A percentile compares a stretch with the other conserved stretches of the same genome.
Evolutionary conservation across 1,139 yeast genomes (phyloP).

Genomic region (Scheffersomyces quercinus): DNA sequence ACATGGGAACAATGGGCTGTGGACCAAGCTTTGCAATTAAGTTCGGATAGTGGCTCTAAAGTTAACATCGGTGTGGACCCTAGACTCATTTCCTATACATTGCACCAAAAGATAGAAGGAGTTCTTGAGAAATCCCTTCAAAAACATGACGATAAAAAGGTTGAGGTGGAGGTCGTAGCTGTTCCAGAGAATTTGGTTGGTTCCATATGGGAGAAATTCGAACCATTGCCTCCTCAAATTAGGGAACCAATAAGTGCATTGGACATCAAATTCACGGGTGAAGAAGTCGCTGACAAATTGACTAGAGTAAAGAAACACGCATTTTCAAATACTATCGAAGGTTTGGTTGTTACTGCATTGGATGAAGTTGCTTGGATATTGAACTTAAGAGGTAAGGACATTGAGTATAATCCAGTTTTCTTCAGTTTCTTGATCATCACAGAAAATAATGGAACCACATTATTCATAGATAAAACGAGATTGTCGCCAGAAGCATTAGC

Average conservation of each 20-base stretch:
- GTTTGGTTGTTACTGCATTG: conserved; percentile 66
- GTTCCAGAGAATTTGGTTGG: conserved; percentile 73
- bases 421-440: conserved; percentile 73
- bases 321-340: conserved; percentile 39
- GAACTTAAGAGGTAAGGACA: conserved; percentile 83
- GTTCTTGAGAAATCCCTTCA: conserved; percentile 22
- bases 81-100: conserved; percentile 57
- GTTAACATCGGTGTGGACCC: conserved; percentile 57
- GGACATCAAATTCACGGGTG: conserved; percentile 50
- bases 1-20: conserved; percentile 91
- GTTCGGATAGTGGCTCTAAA: conserved; percentile 44
- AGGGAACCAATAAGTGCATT: conserved; percentile 47
- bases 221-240: conserved; percentile 48
- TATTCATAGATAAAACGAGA: conserved; percentile 56
- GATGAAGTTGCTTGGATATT: conserved; percentile 95
- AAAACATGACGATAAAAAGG: conserved; percentile 22
- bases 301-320: conserved; percentile 45
- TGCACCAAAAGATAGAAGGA: conserved; percentile 26
- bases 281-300: conserved; percentile 45
- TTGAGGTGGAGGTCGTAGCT: conserved; percentile 61
- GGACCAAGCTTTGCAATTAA: conserved; percentile 56
- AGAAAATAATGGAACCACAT: conserved; percentile 42
- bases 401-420: conserved; percentile 89
- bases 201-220: conserved; percentile 64
- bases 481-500: conserved; percentile 12